Evolutionary conservation across 495 filamentous ascomycete genomes (phyloP).

Genomic region (Aspergillus coremiiformis): DNA sequence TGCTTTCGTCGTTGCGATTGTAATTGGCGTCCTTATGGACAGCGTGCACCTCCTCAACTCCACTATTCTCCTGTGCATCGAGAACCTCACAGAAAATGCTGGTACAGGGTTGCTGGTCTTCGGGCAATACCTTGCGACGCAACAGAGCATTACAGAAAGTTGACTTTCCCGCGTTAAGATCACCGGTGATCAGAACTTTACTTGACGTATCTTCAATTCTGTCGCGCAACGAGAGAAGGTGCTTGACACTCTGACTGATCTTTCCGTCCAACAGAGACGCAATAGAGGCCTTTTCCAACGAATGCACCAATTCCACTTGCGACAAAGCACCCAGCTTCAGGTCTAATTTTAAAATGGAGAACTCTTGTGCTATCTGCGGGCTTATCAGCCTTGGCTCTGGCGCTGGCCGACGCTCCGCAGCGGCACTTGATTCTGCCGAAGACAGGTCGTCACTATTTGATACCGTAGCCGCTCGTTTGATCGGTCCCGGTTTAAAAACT

Average conservation of each 20-base stretch:
- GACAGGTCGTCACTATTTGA: conserved; percentile 50
- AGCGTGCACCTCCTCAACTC: conserved; percentile 91
- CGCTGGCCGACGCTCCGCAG: conserved; percentile 48
- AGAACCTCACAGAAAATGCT: conserved; percentile 98
- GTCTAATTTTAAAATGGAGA: conserved; percentile 90
- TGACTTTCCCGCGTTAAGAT: conserved; percentile 95
- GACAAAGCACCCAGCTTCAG: conserved; percentile 79
- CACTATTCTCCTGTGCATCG: conserved; percentile 81
- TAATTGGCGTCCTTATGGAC: conserved; percentile 74
- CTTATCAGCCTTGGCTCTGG: conserved; percentile 73
- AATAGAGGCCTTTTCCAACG: conserved; percentile 85
- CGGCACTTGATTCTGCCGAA: conserved; percentile 66
- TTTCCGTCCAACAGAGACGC: conserved; percentile 88
- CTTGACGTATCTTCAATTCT: conserved; percentile 96
- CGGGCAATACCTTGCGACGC: conserved; percentile 84
- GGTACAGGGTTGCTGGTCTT: conserved; percentile 98
- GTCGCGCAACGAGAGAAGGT: conserved; percentile 77
- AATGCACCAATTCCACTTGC: conserved; percentile 89
- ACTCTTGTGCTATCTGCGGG: conserved; percentile 90
- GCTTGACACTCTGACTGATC: conserved; percentile 85
- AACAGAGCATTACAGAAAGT: conserved; percentile 97
- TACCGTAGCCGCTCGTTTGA: conserved; percentile 67
- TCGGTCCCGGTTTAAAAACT: conserved; percentile 40
- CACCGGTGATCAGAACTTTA: conserved; percentile 95
- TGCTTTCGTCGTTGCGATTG: conserved; percentile 84